Base-by-base conservation (phyloP, 2,329 filamentous ascomycete genomes). In the Colletotrichum kahawae region DNA sequence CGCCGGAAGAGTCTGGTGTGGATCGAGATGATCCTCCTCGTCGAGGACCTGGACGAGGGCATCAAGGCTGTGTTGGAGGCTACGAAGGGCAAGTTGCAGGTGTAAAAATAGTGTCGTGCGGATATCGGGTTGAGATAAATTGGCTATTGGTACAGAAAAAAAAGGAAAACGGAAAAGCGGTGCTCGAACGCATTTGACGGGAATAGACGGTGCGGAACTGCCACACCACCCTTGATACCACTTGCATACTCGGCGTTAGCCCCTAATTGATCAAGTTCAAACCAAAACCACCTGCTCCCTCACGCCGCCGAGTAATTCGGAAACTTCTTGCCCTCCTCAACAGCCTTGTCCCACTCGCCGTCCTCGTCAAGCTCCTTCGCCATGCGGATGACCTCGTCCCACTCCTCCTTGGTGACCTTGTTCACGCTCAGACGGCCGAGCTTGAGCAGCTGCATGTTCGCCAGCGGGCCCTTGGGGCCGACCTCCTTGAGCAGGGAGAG, bases 381-480 rank as follows among this genome's bases (percentile, higher is more conserved):
- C 62, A 76, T 74, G 33, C 74, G 67, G 5, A 77, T 57, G 3
- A 77, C 60, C 57, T 75, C 76, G 4, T 90, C 84, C 92, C 93
- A 96, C 83, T 96, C 93, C 0, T 84, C 84, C 14, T 83, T 84
- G 64, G 87, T 89, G 9, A 96, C 93, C 77, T 88, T 91, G 79
- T 90, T 73, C 13, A 75, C 73, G 64, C 73, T 75, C 6, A 75
- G 84, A 51, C 96, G 90, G n/a, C 91, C 90, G 84, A 95, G 92
- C 80, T 93, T 96, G 76, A 98, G 87, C 85, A 97, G 90, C 84
- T 98, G 63, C 73, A 98, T 95, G 65, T 91, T 89, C 79, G 92
- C 91, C 54, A 98, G 85, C 8, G 90, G 87, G 10, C 90, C 85
- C 0, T 89, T 89, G 0, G 83, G 81, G 69, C 94, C 93, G 59